Conservation (phyloP, 345 rosid species). For the Cardiospermum halicacabum region DNA sequence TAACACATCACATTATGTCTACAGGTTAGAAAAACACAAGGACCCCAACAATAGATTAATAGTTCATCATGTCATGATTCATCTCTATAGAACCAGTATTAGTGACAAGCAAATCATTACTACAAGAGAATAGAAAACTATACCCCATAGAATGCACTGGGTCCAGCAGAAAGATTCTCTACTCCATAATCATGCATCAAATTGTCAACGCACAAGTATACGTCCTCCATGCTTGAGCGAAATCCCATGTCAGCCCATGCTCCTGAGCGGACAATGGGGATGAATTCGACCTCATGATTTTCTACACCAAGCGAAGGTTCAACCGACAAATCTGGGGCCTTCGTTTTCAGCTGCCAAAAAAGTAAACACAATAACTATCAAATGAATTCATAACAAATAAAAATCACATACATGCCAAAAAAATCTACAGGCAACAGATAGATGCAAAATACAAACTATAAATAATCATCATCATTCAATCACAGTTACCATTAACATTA, state of each 20-base stretch:
- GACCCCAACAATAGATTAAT: not conserved
- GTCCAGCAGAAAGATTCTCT: slow-evolving; percentile 33
- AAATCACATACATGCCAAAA: not conserved
- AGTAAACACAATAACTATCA: not conserved
- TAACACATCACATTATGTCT: not conserved
- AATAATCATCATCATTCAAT: not conserved
- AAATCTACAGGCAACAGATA: not conserved
- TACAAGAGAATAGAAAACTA: slow-evolving; percentile 1
- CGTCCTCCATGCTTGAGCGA: slow-evolving; percentile 86
- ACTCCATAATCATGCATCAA: slow-evolving; percentile 48
- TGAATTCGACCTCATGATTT: slow-evolving; percentile 37
- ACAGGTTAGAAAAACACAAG: not conserved
- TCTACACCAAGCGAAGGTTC: slow-evolving; percentile 34
- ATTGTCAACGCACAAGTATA: slow-evolving; percentile 55
- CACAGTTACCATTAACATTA: not conserved
- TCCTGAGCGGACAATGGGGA: slow-evolving; percentile 72
- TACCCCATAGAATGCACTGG: slow-evolving; percentile 90
- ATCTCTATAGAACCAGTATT: not conserved
- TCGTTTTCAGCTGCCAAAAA: slow-evolving; percentile 56
- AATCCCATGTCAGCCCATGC: slow-evolving; percentile 74
- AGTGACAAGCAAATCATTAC: slow-evolving; percentile 5
- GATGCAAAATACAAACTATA: not conserved
- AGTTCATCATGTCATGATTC: not conserved
- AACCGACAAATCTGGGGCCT: slow-evolving; percentile 34
- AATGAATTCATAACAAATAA: not conserved